These are phyloP conservation scores for Ceratobasidium papillatum DNA, from an alignment of 1,284 basidiomycete species.

Conservation along the genomic window DNA sequence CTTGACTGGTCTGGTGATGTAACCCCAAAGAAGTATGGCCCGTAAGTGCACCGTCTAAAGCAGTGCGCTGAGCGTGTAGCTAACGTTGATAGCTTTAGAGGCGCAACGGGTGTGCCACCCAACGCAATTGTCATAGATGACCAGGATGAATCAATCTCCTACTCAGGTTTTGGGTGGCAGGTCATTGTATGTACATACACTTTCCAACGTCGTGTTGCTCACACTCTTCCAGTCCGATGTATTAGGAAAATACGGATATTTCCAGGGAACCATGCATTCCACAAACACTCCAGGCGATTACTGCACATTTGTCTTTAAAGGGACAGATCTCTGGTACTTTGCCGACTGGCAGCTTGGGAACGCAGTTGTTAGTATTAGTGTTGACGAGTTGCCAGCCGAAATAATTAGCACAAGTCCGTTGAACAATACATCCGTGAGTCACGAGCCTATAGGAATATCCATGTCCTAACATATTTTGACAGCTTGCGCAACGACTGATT, in stretches of 20 bases:
- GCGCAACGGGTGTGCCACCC: background rate
- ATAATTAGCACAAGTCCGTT: background rate
- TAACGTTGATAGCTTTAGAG: too few species aligned
- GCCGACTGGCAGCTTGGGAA: background rate
- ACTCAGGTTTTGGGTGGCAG: background rate
- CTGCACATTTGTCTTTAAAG: background rate
- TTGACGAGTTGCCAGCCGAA: background rate
- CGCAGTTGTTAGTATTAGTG: background rate
- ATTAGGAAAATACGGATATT: background rate
- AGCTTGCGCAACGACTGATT: background rate
- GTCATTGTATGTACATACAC: background rate
- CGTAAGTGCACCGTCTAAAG: background rate
- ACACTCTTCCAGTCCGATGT: background rate
- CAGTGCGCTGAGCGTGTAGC: too few species aligned
- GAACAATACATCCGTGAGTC: background rate
- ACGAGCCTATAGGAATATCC: background rate
- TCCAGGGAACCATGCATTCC: background rate
- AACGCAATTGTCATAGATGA: background rate
- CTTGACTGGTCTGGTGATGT: background rate
- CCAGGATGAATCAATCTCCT: background rate
- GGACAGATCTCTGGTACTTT: slow-evolving; percentile 8
- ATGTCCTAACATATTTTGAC: background rate
- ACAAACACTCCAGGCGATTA: background rate
- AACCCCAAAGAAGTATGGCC: background rate
- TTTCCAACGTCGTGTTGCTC: background rate